Conservation (phyloP, 2,329 filamentous ascomycete species). For the Lomentospora prolificans region DNA sequence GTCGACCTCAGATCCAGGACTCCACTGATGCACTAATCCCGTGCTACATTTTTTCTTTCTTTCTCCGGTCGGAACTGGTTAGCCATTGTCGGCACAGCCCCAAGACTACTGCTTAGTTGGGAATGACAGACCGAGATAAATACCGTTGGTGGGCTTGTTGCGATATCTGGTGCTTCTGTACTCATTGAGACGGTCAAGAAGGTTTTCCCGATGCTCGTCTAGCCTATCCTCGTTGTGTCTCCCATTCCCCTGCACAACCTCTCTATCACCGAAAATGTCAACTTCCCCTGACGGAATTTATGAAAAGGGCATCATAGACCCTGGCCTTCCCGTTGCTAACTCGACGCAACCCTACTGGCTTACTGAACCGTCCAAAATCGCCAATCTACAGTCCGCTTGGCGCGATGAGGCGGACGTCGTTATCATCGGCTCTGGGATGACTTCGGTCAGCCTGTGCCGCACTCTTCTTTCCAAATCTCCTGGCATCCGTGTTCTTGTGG, state of each 20-base stretch:
- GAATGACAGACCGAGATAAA: no score
- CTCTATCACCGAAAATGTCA: slow-evolving; percentile 11
- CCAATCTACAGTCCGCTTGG: slow-evolving; percentile 13
- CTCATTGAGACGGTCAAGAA: no score
- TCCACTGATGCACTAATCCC: no score
- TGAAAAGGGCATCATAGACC: slow-evolving; percentile 14
- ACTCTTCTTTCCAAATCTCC: slow-evolving; percentile 11
- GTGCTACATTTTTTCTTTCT: no score
- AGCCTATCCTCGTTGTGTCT: neutral
- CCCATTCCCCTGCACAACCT: neutral
- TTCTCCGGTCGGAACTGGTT: no score
- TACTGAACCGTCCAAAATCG: slow-evolving; percentile 3
- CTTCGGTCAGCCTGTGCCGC: slow-evolving; percentile 11
- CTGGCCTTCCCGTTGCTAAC: slow-evolving; percentile 12
- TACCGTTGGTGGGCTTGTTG: no score
- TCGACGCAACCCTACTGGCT: slow-evolving; percentile 15
- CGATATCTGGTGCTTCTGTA: no score
- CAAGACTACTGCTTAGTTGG: no score
- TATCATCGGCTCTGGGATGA: slow-evolving; percentile 16
- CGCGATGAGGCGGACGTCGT: slow-evolving; percentile 11
- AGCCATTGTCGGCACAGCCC: no score
- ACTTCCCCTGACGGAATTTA: slow-evolving; percentile 14
- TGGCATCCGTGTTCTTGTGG: slow-evolving; percentile 11
- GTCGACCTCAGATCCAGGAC: no score
- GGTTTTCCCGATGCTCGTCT: neutral